phyloP scores from a whole-genome alignment of 768 basidiomycete species.

The Pleurotus sapidus region DNA sequence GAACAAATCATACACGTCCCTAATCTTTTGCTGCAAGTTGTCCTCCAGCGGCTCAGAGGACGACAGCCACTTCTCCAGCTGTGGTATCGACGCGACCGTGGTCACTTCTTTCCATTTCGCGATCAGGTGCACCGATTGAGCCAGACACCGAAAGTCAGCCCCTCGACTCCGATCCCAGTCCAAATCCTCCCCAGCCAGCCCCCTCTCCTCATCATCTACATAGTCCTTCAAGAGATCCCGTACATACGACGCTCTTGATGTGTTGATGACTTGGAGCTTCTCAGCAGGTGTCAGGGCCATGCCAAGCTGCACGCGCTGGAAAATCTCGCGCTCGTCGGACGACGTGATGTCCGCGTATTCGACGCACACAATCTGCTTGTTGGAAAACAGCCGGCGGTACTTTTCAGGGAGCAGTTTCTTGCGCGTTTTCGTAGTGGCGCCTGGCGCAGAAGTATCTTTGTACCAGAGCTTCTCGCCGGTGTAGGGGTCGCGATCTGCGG shows the following conservation, averaged over 20 bases:
- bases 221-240: not conserved
- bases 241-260: conserved; percentile 55
- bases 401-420: conserved; percentile 44
- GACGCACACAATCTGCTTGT: conserved; percentile 47
- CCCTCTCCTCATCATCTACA: conserved; percentile 21
- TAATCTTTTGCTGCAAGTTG: conserved; percentile 28
- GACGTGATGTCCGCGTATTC: conserved; percentile 48
- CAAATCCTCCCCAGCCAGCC: conserved; percentile 49
- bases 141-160: conserved; percentile 55
- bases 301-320: conserved; percentile 54
- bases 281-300: conserved; percentile 48
- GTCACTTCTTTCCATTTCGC: conserved; percentile 34
- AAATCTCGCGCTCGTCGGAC: conserved; percentile 66
- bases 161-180: conserved; percentile 53
- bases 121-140: conserved; percentile 51
- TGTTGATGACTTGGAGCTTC: conserved; percentile 58
- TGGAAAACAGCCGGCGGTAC: conserved; percentile 58
- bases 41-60: conserved; percentile 26
- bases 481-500: conserved; percentile 50
- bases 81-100: conserved; percentile 24
- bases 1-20: conserved; percentile 41
- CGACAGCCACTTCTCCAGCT: conserved; percentile 52
- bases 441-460: conserved; percentile 24
- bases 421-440: conserved; percentile 11
- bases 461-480: conserved; percentile 56